Conservation (phyloP, 495 filamentous ascomycete species). For the Mytilinidion resinicola region DNA sequence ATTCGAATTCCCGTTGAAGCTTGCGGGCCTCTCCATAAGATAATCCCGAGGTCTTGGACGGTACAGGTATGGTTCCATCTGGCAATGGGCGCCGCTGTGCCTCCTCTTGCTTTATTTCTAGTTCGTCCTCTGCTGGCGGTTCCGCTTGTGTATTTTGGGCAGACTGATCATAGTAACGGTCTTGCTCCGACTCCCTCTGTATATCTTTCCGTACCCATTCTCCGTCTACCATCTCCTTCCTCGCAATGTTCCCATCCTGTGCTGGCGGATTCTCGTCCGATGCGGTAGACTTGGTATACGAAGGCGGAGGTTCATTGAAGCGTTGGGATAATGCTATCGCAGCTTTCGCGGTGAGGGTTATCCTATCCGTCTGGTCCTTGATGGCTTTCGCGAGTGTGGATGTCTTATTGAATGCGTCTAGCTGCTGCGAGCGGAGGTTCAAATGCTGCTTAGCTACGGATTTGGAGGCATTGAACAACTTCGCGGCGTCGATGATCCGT, state of each 20-base stretch:
- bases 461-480: conserved; percentile 69
- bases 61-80: conserved; percentile 40
- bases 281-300: conserved; percentile 24
- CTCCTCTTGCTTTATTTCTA: conserved; percentile 41
- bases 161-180: conserved; percentile 41
- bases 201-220: conserved; percentile 3
- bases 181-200: conserved; percentile 39
- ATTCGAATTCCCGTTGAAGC: conserved; percentile 49
- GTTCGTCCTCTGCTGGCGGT: conserved; percentile 28
- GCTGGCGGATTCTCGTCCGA: conserved; percentile 22
- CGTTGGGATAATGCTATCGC: conserved; percentile 53
- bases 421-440: conserved; percentile 65
- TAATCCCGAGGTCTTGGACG: conserved; percentile 4
- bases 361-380: conserved; percentile 55
- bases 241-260: conserved; percentile 20
- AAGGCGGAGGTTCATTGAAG: conserved; percentile 45
- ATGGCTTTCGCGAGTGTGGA: conserved; percentile 67
- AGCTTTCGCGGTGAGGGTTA: conserved; percentile 58
- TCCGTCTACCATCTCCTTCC: conserved; percentile 18
- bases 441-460: conserved; percentile 74
- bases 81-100: conserved; percentile 37
- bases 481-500: conserved; percentile 71
- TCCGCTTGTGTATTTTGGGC: conserved; percentile 29
- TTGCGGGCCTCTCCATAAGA: conserved; percentile 39
- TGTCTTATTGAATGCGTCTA: conserved; percentile 69